Evolutionary conservation across 202 grass and related monocot genomes (phyloP).

Genomic region (Elaeis oleifera): DNA sequence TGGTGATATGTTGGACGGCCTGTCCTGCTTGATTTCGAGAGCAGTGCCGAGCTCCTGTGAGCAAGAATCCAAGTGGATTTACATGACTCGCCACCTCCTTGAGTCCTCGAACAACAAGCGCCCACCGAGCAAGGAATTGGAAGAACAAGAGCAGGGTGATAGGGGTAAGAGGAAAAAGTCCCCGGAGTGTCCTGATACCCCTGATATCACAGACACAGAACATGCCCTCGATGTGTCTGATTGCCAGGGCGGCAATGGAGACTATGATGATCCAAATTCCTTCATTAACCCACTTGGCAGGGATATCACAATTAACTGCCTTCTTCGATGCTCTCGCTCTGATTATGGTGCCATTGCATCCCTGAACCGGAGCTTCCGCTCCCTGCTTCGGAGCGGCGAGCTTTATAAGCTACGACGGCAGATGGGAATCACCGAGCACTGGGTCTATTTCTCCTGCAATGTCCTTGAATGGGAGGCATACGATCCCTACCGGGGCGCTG

Average conservation of each 20-base stretch:
- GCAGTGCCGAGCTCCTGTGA: constrained; percentile 53
- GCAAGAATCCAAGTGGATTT: constrained; percentile 50
- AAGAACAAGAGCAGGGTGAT: constrained; percentile 37
- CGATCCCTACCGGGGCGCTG: constrained; percentile 63
- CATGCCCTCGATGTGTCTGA: constrained; percentile 17
- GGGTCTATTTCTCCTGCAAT: constrained; percentile 97
- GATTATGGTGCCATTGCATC: constrained; percentile 71
- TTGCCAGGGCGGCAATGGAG: constrained; percentile 2
- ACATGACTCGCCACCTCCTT: constrained; percentile 21
- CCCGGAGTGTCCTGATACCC: constrained; percentile 59
- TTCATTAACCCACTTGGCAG: constrained; percentile 63
- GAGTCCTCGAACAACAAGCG: constrained; percentile 60
- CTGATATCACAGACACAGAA: constrained; percentile 46
- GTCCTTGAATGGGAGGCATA: constrained; percentile 85
- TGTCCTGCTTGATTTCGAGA: constrained; percentile 50
- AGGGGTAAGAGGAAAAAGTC: constrained; percentile 49
- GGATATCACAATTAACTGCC: constrained; percentile 73
- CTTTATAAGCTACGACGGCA: constrained; percentile 66
- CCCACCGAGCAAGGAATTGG: constrained; percentile 16
- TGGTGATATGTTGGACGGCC: constrained; percentile 62
- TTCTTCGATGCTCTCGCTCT: constrained; percentile 70
- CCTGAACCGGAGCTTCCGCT: constrained; percentile 59
- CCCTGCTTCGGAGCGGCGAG: constrained; percentile 57
- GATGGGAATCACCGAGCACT: constrained; percentile 50
- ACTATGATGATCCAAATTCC: constrained; percentile 27